Base-by-base conservation (phyloP, 2,329 filamentous ascomycete genomes). In the Colletotrichum endophyticum region DNA sequence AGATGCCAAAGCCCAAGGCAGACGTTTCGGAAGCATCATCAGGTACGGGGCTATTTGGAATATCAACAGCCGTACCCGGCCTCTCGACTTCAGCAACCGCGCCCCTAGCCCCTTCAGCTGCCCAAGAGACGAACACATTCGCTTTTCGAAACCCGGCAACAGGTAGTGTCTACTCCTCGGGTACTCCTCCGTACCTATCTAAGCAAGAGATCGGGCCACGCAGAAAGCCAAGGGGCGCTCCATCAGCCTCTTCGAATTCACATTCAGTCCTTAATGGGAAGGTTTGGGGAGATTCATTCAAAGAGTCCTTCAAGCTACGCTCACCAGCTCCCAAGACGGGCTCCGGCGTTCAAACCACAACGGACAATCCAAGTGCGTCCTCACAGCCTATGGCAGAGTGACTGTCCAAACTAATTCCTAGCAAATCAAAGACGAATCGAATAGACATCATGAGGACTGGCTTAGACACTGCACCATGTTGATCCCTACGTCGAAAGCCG, bases 371-470 rank as follows among this genome's bases (percentile, higher is more conserved):
- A 49, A 49, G 19, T 49, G 39, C 39, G 19, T 49, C 39, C 11
- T 8, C 8, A 5, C 0, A 9, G 39, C 19, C 19, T 6, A 8
- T 19, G 19, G 39, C 19, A 44, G 19, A 44, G 19, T 11, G 11
- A 8, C 5, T 2, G 11, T n/a, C 4, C 19, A 0, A n/a, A 19
- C 39, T 2, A 11, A 44, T n/a, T 44, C 39, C 0, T n/a, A 15
- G 6, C 32, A 15, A 6, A 11, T 44, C 19, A 49, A 49, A 49
- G 19, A 49, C 19, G 39, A 3, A n/a, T n/a, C 19, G 39, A n/a
- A n/a, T 0, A 49, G 1, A 6, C n/a, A 3, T 8, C 19, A 12
- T 49, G 39, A 19, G 39, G 9, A n/a, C 19, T 49, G 1, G 39
- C 19, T 49, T 3, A 49, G 9, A 49, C 5, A 6, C 39, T 49